Evolutionary conservation across 768 basidiomycete genomes (phyloP).

Genomic region (Melanogaster broomeanus): DNA sequence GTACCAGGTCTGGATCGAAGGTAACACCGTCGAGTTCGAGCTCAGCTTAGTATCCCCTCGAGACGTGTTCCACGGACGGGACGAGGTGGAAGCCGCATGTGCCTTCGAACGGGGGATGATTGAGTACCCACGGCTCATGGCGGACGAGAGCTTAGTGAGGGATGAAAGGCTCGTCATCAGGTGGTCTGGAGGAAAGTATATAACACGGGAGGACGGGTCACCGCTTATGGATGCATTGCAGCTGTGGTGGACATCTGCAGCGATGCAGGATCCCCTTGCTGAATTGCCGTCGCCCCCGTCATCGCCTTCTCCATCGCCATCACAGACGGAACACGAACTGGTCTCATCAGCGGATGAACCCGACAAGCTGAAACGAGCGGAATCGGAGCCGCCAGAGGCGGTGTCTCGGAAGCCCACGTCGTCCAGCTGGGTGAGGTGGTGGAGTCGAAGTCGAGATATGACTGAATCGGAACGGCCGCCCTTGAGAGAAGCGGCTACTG

Average conservation of each 20-base stretch:
- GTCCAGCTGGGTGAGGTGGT: constrained; percentile 84
- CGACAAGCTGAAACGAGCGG: constrained; percentile 36
- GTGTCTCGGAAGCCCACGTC: constrained; percentile 47
- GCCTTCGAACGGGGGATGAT: constrained; percentile 64
- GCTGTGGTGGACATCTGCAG: constrained; percentile 59
- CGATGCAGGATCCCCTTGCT: constrained; percentile 27
- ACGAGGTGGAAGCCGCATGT: constrained; percentile 55
- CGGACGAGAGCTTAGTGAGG: constrained; percentile 59
- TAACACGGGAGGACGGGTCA: constrained; percentile 73
- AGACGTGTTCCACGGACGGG: constrained; percentile 33
- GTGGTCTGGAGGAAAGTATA: constrained; percentile 74
- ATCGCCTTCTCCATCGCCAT: constrained; percentile 6
- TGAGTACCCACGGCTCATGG: constrained; percentile 64
- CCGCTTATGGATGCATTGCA: constrained; percentile 75
- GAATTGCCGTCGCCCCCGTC: constrained; percentile 8
- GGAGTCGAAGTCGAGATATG: constrained; percentile 61
- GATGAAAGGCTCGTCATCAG: constrained; percentile 71
- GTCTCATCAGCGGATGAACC: constrained; percentile 19
- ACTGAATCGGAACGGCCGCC: constrained; percentile 18
- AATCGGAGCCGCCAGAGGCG: constrained; percentile 39
- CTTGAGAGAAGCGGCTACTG: constrained; percentile 24
- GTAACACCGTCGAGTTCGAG: constrained; percentile 65
- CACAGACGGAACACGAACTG: constrained; percentile 31
- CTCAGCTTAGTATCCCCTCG: constrained; percentile 57
- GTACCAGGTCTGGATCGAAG: constrained; percentile 68